Evolutionary conservation across 2,329 filamentous ascomycete genomes (phyloP), one percentile per base, ranked within the genome.

Genomic region (Cytospora paraplurivora): DNA sequence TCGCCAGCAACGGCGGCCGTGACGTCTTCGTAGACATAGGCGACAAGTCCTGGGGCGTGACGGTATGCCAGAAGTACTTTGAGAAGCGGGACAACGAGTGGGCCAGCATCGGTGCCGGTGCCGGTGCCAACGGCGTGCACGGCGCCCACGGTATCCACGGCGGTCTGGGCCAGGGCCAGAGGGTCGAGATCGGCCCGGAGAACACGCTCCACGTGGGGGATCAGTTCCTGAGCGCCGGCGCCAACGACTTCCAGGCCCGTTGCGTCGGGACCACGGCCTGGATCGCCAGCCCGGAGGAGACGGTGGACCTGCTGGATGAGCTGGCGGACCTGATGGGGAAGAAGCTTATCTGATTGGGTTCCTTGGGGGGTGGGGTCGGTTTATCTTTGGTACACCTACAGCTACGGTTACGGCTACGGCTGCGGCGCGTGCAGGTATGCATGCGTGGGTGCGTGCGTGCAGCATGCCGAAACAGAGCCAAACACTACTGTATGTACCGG

Each of bases 11-110:
- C 75, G 95, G 94, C 60, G 95, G 95, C 12, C 94, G 95, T 67
- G 95, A 99, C 75, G 93, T 98, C 50, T 99, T 99, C 76, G 93
- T 99, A 60, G 95, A 99, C 75, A 97, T 99, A 72, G 95, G 95
- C 62, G 95, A 99, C 78, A 99, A 99, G 79, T 93, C 89, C 59
- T 96, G 93, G 90, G 95, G 95, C 68, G 95, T 99, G 3, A 84
- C 91, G 38, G 92, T 93, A 4, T 97, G 93, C 74, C 95, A 99
- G 79, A 85, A 88, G 63, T 97, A 92, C 81, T 97, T 97, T 74
- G 90, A 90, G 27, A 86, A 73, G 58, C 72, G 69, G 56, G 50
- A 50, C n/a, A 35, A 59, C 27, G 27, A 27, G 27, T 27, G 27
- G 33, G n/a, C 60, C 52, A 17, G 57, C 59, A 7, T 67, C 59